Conservation (phyloP, 1,139 yeast genomes). For the Pichia sp. region DNA sequence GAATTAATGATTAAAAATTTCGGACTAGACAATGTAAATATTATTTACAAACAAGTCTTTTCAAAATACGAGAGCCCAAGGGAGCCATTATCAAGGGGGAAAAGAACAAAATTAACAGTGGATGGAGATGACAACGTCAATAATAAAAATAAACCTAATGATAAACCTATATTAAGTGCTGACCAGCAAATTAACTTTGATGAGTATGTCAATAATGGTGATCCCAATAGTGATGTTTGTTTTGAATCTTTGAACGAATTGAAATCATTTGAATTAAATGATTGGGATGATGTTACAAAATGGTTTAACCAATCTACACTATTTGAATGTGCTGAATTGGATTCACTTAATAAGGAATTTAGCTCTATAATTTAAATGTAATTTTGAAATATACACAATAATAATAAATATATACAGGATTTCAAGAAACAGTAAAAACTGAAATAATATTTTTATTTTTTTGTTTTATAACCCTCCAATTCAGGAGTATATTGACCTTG, state of each 20-base stretch:
- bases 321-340: constrained; percentile 4
- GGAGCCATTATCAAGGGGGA: too few relatives aligned
- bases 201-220: background rate
- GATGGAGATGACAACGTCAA: too few relatives aligned
- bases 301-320: constrained; percentile 11
- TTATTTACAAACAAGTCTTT: background rate
- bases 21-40: background rate
- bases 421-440: too few relatives aligned
- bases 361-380: too few relatives aligned
- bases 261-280: constrained; percentile 4
- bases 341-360: constrained; percentile 2
- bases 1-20: background rate
- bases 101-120: too few relatives aligned
- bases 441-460: too few relatives aligned
- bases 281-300: constrained; percentile 10
- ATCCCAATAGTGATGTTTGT: too few relatives aligned
- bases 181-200: background rate
- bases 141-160: too few relatives aligned
- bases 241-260: background rate
- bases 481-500: constrained; percentile 29
- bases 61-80: background rate
- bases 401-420: too few relatives aligned
- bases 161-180: too few relatives aligned
- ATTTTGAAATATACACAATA: too few relatives aligned
- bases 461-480: constrained; percentile 21